Evolutionary conservation across 2,329 filamentous ascomycete species (phyloP).

Genomic region (Hypoxylon sp.): DNA sequence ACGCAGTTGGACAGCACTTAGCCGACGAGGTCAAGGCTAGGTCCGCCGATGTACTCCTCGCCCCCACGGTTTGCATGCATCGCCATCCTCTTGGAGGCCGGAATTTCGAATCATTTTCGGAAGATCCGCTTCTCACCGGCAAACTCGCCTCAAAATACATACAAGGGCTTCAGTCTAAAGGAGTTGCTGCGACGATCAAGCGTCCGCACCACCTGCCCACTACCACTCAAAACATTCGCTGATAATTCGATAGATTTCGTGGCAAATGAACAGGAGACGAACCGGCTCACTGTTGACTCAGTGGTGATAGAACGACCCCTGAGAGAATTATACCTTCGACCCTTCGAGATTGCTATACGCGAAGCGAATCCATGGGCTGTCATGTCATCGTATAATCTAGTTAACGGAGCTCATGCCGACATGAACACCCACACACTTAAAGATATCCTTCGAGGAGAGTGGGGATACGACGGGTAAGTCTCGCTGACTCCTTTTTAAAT

Average conservation of each 20-base stretch:
- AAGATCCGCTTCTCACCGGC: constrained; percentile 83
- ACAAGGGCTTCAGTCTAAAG: constrained; percentile 78
- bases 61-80: constrained; percentile 85
- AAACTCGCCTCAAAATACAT: constrained; percentile 80
- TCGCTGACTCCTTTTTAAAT: neutral
- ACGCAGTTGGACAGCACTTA: constrained; percentile 77
- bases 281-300: constrained; percentile 74
- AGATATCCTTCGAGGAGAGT: constrained; percentile 71
- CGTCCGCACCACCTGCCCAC: constrained; percentile 60
- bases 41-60: constrained; percentile 79
- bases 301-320: constrained; percentile 74
- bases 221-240: constrained; percentile 31
- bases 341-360: constrained; percentile 79
- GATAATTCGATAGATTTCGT: constrained; percentile 66
- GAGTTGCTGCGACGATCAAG: constrained; percentile 83
- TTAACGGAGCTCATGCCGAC: constrained; percentile 73
- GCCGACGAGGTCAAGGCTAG: constrained; percentile 79
- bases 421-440: constrained; percentile 68
- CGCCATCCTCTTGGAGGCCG: constrained; percentile 85
- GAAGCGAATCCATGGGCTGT: constrained; percentile 77
- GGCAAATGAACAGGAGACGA: constrained; percentile 80
- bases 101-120: constrained; percentile 89
- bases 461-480: constrained; percentile 71
- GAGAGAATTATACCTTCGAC: constrained; percentile 79
- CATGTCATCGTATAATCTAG: constrained; percentile 77